Evolutionary conservation across 1,284 basidiomycete genomes (phyloP).

Genomic region (Cronartium quercuum): DNA sequence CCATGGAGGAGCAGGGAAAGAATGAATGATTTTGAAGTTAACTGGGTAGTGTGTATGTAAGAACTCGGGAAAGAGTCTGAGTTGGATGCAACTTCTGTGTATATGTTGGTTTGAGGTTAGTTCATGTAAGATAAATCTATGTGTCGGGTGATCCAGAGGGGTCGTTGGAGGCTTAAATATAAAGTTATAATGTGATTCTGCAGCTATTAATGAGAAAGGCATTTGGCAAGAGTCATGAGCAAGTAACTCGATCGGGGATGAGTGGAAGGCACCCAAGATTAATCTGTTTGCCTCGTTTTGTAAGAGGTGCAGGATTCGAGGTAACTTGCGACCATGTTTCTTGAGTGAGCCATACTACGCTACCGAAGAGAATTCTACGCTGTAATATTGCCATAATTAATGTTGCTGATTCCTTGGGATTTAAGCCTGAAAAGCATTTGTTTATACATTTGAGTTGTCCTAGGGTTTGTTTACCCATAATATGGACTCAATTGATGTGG

Average conservation of each 20-base stretch:
- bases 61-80: neutral
- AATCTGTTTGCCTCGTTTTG: neutral
- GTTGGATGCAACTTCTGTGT: neutral
- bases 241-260: neutral
- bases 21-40: neutral
- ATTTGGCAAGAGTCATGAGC: neutral
- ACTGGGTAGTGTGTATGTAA: neutral
- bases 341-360: neutral
- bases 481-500: neutral
- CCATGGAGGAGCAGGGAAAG: neutral
- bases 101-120: neutral
- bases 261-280: neutral
- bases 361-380: neutral
- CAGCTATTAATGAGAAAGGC: neutral
- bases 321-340: neutral
- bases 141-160: neutral
- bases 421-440: neutral
- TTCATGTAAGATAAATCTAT: neutral
- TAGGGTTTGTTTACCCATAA: neutral
- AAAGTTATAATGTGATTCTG: neutral
- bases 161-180: neutral
- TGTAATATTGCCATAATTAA: neutral
- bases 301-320: neutral
- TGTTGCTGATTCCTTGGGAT: neutral
- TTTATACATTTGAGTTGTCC: neutral